Evolutionary conservation across 2,329 filamentous ascomycete species (phyloP), one percentile per base, ranked within the genome.

Genomic region (Cladorrhinum sp.): DNA sequence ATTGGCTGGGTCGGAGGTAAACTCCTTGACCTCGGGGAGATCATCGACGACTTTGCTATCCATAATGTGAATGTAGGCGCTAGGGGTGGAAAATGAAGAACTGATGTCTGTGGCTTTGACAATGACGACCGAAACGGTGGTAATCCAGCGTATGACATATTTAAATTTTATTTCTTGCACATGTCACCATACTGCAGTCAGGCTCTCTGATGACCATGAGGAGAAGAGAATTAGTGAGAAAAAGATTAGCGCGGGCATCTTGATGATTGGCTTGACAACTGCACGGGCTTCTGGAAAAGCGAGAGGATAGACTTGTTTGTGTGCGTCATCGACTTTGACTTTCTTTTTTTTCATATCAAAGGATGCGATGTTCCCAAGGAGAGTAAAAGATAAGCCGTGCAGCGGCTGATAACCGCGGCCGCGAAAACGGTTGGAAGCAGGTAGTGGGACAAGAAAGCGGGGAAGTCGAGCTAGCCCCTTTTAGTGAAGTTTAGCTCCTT

Each of bases 11-110:
- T 41, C 29, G 16, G 52, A 27, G n/a, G 52, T 38, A 29, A 55
- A 55, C 27, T 55, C 52, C 10, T 38, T 7, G 16, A 55, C 52
- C 32, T 55, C 41, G 52, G 52, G 52, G 12, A 41, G 36, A 22
- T 41, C 32, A 23, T 27, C 8, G 7, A 22, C 18, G 23, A 41
- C 25, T 23, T 29, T 32, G 20, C 29, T 4, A 22, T 10, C 18
- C 52, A 55, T 38, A 13, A 2, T 55, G 13, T 20, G 8, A 2
- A 10, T 45, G 41, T 9, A 32, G 27, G 25, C 25, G 10, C 4
- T 29, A 5, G 25, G 25, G 5, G 12, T 36, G 12, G 32, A 12
- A 13, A 36, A 13, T 12, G 32, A 36, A 36, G 16, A 5, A 36
- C 32, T 12, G 32, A n/a, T 36, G 4, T 36, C 12, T 4, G 10